These are phyloP conservation scores for Dentipellis fragilis DNA, from an alignment of 768 basidiomycete species.

Conservation along the genomic window DNA sequence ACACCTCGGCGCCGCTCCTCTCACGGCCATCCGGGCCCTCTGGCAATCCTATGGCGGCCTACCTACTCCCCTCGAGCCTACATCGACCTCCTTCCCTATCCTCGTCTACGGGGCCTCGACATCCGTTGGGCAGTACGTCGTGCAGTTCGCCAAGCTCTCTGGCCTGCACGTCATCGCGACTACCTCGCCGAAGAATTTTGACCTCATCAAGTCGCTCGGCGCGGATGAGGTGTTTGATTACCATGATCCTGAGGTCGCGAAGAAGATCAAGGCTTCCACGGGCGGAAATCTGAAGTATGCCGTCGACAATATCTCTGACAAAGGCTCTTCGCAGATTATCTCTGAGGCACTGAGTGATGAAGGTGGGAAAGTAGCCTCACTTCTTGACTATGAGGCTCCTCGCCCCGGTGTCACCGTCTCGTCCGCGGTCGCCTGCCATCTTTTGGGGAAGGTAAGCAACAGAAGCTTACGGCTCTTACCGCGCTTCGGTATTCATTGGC, in stretches of 20 bases:
- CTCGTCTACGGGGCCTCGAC: slow-evolving; percentile 22
- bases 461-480: slow-evolving; percentile 7
- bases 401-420: background rate
- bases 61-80: background rate
- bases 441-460: background rate
- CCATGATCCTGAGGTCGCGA: slow-evolving; percentile 9
- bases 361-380: background rate
- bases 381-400: background rate
- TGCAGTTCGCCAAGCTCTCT: background rate
- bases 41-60: slow-evolving; percentile 3
- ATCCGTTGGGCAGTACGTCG: slow-evolving; percentile 25
- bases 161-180: slow-evolving; percentile 25
- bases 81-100: slow-evolving; percentile 9
- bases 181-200: slow-evolving; percentile 25
- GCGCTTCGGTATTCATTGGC: background rate
- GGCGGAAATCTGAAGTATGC: slow-evolving; percentile 7
- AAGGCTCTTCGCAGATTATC: background rate
- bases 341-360: slow-evolving; percentile 7
- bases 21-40: slow-evolving; percentile 11
- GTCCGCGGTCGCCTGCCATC: background rate
- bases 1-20: slow-evolving; percentile 6
- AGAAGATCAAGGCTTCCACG: slow-evolving; percentile 25
- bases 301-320: slow-evolving; percentile 9
- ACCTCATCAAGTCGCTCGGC: slow-evolving; percentile 10
- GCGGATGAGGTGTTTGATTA: no score